These are phyloP conservation scores for Erythrophleum ivorense DNA, from an alignment of 331 rosid genomes.

Conservation along the genomic window DNA sequence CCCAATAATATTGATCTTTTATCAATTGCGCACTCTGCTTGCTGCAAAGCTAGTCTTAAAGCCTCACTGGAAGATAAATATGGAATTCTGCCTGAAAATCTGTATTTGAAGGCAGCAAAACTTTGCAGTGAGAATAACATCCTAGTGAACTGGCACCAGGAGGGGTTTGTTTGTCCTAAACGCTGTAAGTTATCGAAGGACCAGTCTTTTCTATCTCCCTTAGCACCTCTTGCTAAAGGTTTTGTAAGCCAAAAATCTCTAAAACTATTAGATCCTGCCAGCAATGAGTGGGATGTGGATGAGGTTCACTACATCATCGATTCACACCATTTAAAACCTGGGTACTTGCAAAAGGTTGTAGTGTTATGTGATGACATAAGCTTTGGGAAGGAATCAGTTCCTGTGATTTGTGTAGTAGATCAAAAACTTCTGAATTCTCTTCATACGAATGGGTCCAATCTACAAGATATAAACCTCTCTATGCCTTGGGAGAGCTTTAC, in stretches of 20 bases:
- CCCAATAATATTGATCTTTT: constrained; percentile 79
- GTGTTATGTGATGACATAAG: constrained; percentile 89
- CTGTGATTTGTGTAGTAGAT: constrained; percentile 82
- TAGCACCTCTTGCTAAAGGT: constrained; percentile 62
- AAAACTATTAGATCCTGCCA: constrained; percentile 48
- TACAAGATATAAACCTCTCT: constrained; percentile 48
- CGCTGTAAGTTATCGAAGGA: constrained; percentile 68
- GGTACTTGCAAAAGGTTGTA: constrained; percentile 52
- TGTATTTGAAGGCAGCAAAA: constrained; percentile 90
- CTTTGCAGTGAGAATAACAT: constrained; percentile 83
- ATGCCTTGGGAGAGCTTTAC: constrained; percentile 85
- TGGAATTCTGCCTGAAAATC: constrained; percentile 75
- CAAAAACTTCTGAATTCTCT: constrained; percentile 62
- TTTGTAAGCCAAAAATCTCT: constrained; percentile 40
- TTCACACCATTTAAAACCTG: constrained; percentile 58
- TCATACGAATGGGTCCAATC: constrained; percentile 49
- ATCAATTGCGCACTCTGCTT: constrained; percentile 73
- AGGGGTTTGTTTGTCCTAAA: constrained; percentile 78
- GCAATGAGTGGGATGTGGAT: constrained; percentile 68
- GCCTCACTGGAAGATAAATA: constrained; percentile 71
- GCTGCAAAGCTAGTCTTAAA: constrained; percentile 81
- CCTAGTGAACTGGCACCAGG: constrained; percentile 73
- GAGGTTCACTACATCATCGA: constrained; percentile 77
- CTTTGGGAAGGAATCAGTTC: constrained; percentile 83
- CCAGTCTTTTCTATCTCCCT: constrained; percentile 53